Base-by-base conservation (phyloP, 148 eudicot species). In the Arctostaphylos glauca region DNA sequence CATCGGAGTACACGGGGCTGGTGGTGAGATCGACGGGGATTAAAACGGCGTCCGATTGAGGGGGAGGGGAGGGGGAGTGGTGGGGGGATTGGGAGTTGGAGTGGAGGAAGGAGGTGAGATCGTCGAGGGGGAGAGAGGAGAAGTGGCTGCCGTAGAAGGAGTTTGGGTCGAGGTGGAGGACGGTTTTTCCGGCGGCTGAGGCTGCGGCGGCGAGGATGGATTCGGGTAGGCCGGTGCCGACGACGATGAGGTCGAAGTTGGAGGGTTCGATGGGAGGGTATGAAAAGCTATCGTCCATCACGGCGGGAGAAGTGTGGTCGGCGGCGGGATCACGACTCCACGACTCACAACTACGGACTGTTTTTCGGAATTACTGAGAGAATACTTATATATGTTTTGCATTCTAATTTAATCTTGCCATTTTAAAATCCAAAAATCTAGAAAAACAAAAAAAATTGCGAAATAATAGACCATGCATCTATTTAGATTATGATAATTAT, bases 141-240 rank as follows among this genome's bases (percentile, higher is more conserved):
- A 87, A 93, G 83, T 88, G 94, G 79, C 86, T 76, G 81, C 98
- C 98, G 84, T 96, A 96, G 86, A 87, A 93, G 77, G 97, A 86
- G 88, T 91, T 94, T 14, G 97, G 92, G 83, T 96, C 98, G 78
- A 96, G 91, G 82, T 94, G 98, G 84, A 96, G 98, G 89, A 96
- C 98, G 64, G 98, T 46, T 89, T 92, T 96, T 0, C 92, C 93
- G 88, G 89, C 87, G 76, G 93, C 67, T 55, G 97, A 86, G 19
- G 98, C 91, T 31, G 94, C 94, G 85, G 98, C 92, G 85, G 98
- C 90, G 60, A 94, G 67, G 80, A 96, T 83, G 78, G 98, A 92
- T 83, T 92, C 90, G 1, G 98, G 89, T 0, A 93, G 83, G 59
- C 98, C 94, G 78, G 98, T 96, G 81, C 98, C 98, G 84, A 96